These are phyloP conservation scores for Datura wrightii DNA, from an alignment of 257 asterid genomes.

Conservation along the genomic window DNA sequence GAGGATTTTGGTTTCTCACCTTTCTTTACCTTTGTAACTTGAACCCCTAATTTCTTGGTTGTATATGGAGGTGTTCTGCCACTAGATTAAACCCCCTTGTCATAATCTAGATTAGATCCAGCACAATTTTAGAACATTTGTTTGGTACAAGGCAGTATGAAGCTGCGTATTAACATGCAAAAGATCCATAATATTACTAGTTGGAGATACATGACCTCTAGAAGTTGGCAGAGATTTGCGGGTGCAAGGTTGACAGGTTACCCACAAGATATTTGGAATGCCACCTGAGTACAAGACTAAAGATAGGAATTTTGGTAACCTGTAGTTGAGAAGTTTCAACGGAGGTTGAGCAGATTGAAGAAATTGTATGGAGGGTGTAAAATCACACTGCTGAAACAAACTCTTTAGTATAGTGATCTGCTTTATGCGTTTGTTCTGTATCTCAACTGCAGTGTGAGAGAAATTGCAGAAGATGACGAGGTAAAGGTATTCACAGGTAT, in stretches of 20 bases:
- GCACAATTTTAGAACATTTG: not conserved
- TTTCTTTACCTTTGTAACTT: not conserved
- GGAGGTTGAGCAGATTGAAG: not conserved
- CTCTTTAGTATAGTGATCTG: not conserved
- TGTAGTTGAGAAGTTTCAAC: not conserved
- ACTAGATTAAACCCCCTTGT: not conserved
- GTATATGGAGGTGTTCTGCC: not conserved
- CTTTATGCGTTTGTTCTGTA: not conserved
- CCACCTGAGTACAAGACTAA: not conserved
- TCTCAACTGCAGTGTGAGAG: not conserved
- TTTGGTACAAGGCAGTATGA: not conserved
- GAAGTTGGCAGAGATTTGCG: not conserved
- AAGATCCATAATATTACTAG: not conserved
- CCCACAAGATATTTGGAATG: not conserved
- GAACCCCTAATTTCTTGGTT: not conserved
- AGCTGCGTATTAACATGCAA: not conserved
- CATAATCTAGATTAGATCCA: not conserved
- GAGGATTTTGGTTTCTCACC: conserved; percentile 1
- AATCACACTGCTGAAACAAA: not conserved
- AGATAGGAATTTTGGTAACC: not conserved
- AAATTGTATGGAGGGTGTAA: not conserved
- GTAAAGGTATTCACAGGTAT: not conserved
- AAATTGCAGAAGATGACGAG: conserved; percentile 1
- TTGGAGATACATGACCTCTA: not conserved
- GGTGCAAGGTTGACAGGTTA: not conserved